These are phyloP conservation scores for Setaria italica DNA, from an alignment of 202 grass and related monocot species.

Conservation along the genomic window DNA sequence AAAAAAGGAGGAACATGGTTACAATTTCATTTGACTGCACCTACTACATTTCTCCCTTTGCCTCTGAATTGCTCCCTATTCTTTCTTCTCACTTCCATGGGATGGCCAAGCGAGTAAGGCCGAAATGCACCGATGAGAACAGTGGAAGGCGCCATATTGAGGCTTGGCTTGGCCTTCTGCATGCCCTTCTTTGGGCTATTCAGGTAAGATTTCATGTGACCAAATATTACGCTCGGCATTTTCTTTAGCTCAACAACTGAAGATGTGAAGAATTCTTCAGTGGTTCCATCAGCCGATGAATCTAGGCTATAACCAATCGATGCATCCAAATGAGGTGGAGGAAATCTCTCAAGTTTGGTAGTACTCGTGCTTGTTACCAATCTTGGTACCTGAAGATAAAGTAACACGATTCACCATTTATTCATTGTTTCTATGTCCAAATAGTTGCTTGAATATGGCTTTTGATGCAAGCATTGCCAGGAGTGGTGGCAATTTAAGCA, in stretches of 20 bases:
- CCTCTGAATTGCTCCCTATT: slow-evolving; percentile 64
- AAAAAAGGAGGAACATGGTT: neutral
- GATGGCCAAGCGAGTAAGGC: slow-evolving; percentile 64
- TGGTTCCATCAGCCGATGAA: slow-evolving; percentile 38
- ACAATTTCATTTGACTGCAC: slow-evolving; percentile 57
- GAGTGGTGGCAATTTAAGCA: neutral
- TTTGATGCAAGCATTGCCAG: neutral
- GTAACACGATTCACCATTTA: neutral
- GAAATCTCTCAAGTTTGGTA: slow-evolving; percentile 85
- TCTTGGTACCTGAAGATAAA: slow-evolving; percentile 72
- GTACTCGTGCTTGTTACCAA: slow-evolving; percentile 77
- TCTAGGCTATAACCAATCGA: slow-evolving; percentile 70
- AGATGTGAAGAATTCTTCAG: slow-evolving; percentile 66
- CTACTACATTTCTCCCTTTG: slow-evolving; percentile 60
- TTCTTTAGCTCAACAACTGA: slow-evolving; percentile 62
- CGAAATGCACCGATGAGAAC: slow-evolving; percentile 82
- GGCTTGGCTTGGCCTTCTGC: slow-evolving; percentile 51
- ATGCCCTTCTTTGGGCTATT: slow-evolving; percentile 58
- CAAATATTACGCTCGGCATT: slow-evolving; percentile 54
- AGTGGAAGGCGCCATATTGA: slow-evolving; percentile 67
- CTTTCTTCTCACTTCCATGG: slow-evolving; percentile 74
- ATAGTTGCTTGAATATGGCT: neutral
- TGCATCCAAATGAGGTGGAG: slow-evolving; percentile 90
- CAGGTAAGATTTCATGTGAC: slow-evolving; percentile 66
- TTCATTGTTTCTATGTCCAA: neutral